These are phyloP conservation scores for Nicotiana paniculata DNA, from an alignment of 257 asterid genomes.

Conservation along the genomic window DNA sequence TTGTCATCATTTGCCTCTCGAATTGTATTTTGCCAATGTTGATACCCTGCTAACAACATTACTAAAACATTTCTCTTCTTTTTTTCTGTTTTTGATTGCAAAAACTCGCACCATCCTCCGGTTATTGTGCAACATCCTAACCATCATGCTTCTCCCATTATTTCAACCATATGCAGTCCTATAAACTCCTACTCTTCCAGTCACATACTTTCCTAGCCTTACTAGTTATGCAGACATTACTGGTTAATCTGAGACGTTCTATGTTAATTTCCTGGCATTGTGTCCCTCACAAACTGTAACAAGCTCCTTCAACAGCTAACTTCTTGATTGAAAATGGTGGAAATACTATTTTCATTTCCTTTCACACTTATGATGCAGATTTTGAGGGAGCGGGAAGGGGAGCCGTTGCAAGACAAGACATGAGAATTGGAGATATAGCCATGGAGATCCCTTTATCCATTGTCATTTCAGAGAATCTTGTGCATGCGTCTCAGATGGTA, in stretches of 20 bases:
- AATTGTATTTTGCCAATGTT: neutral
- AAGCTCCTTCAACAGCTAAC: neutral
- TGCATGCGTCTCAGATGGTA: conserved; percentile 68
- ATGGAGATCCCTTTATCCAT: conserved; percentile 74
- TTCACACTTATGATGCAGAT: conserved; percentile 29
- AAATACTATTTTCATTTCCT: neutral
- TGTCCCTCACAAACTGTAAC: neutral
- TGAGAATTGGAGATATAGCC: conserved; percentile 70
- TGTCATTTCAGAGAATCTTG: conserved; percentile 58
- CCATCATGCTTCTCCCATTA: neutral
- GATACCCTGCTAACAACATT: neutral
- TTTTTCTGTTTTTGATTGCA: neutral
- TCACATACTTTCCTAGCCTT: neutral
- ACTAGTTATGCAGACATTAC: neutral
- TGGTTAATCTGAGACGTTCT: neutral
- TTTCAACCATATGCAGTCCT: neutral
- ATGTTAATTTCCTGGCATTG: neutral
- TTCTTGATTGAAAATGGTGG: neutral
- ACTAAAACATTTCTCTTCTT: too few species aligned
- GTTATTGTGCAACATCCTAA: neutral
- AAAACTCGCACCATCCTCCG: neutral
- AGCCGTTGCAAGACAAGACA: conserved; percentile 65
- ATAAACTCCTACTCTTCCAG: neutral
- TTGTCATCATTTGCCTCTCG: neutral
- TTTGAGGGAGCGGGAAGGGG: conserved; percentile 96